Evolutionary conservation across 345 rosid species (phyloP).

Genomic region (Adansonia digitata): DNA sequence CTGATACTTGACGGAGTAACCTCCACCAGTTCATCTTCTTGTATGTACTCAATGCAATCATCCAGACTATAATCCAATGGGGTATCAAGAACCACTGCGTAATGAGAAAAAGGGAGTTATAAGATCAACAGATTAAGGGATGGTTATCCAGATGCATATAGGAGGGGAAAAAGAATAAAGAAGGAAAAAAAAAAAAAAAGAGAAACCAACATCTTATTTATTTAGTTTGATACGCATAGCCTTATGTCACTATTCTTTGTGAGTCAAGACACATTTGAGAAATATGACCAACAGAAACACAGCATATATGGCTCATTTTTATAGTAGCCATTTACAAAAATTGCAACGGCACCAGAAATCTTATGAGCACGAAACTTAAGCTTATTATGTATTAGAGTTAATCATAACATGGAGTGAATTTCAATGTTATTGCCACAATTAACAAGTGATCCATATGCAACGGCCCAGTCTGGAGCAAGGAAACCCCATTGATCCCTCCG

Average conservation of each 20-base stretch:
- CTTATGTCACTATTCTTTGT: background rate
- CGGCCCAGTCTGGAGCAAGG: background rate
- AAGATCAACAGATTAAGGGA: background rate
- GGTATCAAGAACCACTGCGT: slow-evolving; percentile 85
- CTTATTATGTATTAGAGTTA: background rate
- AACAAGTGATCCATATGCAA: background rate
- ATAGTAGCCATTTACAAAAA: background rate
- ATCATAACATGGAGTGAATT: background rate
- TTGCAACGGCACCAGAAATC: background rate
- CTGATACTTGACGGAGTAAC: slow-evolving; percentile 80
- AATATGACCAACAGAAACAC: background rate
- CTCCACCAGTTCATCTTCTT: slow-evolving; percentile 97
- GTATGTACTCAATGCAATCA: slow-evolving; percentile 94
- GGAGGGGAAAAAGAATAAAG: background rate
- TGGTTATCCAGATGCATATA: background rate
- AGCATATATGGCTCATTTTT: background rate
- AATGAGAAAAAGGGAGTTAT: background rate
- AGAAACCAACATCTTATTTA: background rate
- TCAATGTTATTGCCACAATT: background rate
- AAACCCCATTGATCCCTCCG: background rate
- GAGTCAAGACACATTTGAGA: background rate
- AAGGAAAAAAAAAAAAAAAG: background rate
- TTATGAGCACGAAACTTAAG: background rate
- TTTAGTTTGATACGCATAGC: background rate
- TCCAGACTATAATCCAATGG: slow-evolving; percentile 86